Evolutionary conservation across 129 eudicot genomes (phyloP), one percentile per base, ranked within the genome.

Genomic region (Tagetes erecta): DNA sequence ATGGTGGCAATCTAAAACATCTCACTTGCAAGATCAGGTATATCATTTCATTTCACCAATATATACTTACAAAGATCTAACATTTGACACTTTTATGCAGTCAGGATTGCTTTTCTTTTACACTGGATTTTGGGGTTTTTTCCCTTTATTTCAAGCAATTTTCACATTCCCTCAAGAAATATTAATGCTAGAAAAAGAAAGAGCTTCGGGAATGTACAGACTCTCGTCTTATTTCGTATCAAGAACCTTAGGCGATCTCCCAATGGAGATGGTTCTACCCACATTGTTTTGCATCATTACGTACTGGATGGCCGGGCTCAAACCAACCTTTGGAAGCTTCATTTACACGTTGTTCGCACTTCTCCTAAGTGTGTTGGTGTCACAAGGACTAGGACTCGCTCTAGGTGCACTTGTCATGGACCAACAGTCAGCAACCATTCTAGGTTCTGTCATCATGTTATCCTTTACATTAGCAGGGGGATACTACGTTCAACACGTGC

Each of bases 221-320:
- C 92, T 93, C 44, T 90, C 97, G 2, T 83, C 98, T 0, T 93
- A 82, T 64, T 93, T 87, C 82, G 73, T 90, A 74, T 86, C 98
- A 47, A 56, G 86, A 35, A 85, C 85, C 6, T 31, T 81, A 0
- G 92, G 89, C 3, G 96, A 90, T 71, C 95, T 90, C 8, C 98
- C 98, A 9, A 84, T 88, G 87, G 92, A 84, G 77, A 76, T 93
- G 12, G 84, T 88, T 67, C 89, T 93, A 2, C 98, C 98, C 46
- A 84, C 91, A 2, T 50, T 78, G 12, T 93, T 76, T 50, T 53
- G 83, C 68, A 57, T 73, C 83, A 88, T 93, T 55, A 82, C 91
- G 3, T 93, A 93, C 13, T 93, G 87, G 89, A 93, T 90, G 98
- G 97, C 95, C 0, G 98, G 96, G 8, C 89, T 93, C 1, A 90